These are phyloP conservation scores for Tuber umbilicatum DNA, from an alignment of 495 filamentous ascomycete species.

Conservation along the genomic window DNA sequence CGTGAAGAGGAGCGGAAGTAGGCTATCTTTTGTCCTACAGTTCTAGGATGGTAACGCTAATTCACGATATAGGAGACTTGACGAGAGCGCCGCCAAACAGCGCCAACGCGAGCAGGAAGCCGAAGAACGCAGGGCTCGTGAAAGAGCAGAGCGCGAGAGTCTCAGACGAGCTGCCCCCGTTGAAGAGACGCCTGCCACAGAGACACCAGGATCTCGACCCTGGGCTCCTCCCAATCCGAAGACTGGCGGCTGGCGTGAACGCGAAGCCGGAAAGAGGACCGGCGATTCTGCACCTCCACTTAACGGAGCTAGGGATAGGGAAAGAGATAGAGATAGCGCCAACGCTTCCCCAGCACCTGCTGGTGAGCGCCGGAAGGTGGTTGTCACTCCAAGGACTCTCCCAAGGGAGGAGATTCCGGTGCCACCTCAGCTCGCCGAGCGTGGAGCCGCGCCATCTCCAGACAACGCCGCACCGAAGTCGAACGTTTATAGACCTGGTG, in stretches of 20 bases:
- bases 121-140: conserved; percentile 52
- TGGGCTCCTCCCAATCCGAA: conserved; percentile 8
- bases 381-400: conserved; percentile 30
- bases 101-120: conserved; percentile 64
- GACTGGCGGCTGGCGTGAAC: conserved; percentile 35
- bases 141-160: conserved; percentile 44
- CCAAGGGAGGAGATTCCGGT: conserved; percentile 30
- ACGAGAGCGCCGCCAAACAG: conserved; percentile 59
- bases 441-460: conserved; percentile 11
- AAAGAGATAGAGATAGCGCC: conserved; percentile 2
- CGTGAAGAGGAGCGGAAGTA: conserved; percentile 76
- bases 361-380: conserved; percentile 33
- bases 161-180: conserved; percentile 21
- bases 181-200: conserved; percentile 13
- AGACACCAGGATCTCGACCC: conserved; percentile 19
- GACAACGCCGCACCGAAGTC: conserved; percentile 7
- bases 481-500: conserved; percentile 28
- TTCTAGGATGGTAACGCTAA: conserved; percentile 28
- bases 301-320: conserved; percentile 20
- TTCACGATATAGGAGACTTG: conserved; percentile 51
- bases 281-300: conserved; percentile 26
- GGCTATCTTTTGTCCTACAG: conserved; percentile 39
- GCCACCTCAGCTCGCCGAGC: conserved; percentile 22
- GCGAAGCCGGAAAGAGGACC: conserved; percentile 29
- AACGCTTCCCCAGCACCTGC: conserved; percentile 22